phyloP scores from a whole-genome alignment of 768 basidiomycete species.

The Rhizopogon rudus region DNA sequence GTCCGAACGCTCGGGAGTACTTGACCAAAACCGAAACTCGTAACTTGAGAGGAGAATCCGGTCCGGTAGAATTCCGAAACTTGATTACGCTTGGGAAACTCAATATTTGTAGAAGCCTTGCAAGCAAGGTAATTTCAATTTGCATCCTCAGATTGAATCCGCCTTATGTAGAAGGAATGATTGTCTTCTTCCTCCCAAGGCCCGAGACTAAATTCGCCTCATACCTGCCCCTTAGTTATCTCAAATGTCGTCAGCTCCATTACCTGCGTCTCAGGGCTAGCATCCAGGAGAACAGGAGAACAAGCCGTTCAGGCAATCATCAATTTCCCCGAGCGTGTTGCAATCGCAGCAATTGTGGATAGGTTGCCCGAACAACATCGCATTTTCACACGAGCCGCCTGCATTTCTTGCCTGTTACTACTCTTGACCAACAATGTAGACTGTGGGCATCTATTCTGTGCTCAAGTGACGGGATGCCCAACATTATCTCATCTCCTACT shows the following conservation, averaged over 20 bases:
- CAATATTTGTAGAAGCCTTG: no score
- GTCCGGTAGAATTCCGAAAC: no score
- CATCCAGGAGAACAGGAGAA: slow-evolving; percentile 33
- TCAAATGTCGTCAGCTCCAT: not conserved
- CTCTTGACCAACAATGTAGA: slow-evolving; percentile 24
- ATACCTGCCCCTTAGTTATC: not conserved
- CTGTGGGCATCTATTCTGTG: slow-evolving; percentile 31
- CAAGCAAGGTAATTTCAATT: no score
- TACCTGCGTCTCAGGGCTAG: slow-evolving; percentile 34
- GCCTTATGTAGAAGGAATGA: no score
- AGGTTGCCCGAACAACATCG: slow-evolving; percentile 27
- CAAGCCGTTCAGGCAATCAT: slow-evolving; percentile 21
- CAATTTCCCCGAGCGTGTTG: slow-evolving; percentile 17
- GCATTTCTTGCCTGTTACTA: slow-evolving; percentile 27
- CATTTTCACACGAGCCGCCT: slow-evolving; percentile 23
- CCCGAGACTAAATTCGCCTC: not conserved
- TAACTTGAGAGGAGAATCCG: no score
- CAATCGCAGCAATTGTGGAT: slow-evolving; percentile 17
- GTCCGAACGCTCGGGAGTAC: no score
- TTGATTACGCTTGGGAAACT: no score
- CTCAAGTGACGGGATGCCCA: slow-evolving; percentile 18
- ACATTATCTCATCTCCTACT: slow-evolving; percentile 24
- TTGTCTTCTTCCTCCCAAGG: no score
- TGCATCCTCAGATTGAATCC: no score
- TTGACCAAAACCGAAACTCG: no score